Conservation (phyloP, 169 alveolate species). For the Plasmodium vivax region DNA sequence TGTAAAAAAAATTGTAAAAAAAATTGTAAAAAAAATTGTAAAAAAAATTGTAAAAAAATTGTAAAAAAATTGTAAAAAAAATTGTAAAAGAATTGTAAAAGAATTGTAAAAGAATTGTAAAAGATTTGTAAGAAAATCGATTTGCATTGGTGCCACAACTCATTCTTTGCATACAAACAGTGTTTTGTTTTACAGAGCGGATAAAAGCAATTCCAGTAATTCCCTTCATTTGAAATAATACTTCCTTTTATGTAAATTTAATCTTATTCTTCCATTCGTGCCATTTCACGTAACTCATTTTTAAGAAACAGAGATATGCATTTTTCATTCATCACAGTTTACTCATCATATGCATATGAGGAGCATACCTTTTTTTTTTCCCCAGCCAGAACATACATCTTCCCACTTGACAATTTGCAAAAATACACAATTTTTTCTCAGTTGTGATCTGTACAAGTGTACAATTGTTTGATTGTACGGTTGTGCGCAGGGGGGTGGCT, state of each 20-base stretch:
- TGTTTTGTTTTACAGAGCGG: neutral
- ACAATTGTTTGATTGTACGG: neutral
- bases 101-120: neutral
- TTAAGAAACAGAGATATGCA: neutral
- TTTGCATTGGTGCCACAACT: neutral
- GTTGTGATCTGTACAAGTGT: neutral
- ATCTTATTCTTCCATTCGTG: neutral
- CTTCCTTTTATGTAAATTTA: neutral
- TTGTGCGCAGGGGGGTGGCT: neutral
- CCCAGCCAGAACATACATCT: neutral
- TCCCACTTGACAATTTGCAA: neutral
- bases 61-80: neutral
- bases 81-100: neutral
- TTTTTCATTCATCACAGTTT: neutral
- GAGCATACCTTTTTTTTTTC: neutral
- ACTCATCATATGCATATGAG: neutral
- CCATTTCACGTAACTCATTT: neutral
- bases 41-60: neutral
- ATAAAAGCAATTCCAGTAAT: neutral
- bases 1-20: neutral
- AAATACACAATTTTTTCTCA: neutral
- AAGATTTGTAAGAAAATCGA: neutral
- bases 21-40: neutral
- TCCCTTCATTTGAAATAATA: neutral
- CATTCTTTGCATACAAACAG: neutral